A percentile compares a stretch with the other conserved stretches of the same genome.
Conservation (phyloP, 2,329 filamentous ascomycete genomes). For the Arthrobotrys megalospora region DNA sequence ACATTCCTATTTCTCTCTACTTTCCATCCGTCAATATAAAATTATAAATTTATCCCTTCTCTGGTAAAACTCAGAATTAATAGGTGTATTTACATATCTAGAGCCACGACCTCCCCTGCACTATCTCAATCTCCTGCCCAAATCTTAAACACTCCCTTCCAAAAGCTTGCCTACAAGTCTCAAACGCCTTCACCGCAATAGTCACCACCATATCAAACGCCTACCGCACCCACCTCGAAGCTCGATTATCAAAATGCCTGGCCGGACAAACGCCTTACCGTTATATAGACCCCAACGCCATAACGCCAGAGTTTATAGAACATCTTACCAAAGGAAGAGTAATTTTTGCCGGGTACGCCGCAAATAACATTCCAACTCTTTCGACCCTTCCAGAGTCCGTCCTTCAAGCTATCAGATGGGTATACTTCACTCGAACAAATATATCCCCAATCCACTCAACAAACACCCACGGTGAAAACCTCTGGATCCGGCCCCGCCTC, state of each 20-base stretch:
- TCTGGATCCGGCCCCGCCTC: neutral
- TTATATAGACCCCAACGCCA: conserved; percentile 11
- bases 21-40: too few species aligned
- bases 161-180: neutral
- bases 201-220: neutral
- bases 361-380: conserved; percentile 13
- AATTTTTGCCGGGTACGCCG: conserved; percentile 29
- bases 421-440: conserved; percentile 30
- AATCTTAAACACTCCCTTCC: neutral
- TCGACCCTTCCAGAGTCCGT: neutral
- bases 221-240: conserved; percentile 7
- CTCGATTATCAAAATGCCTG: conserved; percentile 17
- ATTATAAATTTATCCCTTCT: neutral
- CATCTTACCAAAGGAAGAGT: conserved; percentile 16
- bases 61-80: neutral
- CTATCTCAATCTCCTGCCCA: conserved; percentile 5
- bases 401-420: neutral
- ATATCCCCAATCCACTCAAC: neutral
- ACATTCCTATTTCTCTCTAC: neutral
- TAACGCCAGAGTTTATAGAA: conserved; percentile 34
- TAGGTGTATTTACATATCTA: neutral
- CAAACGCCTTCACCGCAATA: neutral
- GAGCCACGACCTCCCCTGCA: conserved; percentile 19
- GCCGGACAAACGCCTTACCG: conserved; percentile 6
- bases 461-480: neutral